Evolutionary conservation across 306 rosid species (phyloP), one percentile per base, ranked within the genome.

Genomic region (Hippophae gyantsensis): DNA sequence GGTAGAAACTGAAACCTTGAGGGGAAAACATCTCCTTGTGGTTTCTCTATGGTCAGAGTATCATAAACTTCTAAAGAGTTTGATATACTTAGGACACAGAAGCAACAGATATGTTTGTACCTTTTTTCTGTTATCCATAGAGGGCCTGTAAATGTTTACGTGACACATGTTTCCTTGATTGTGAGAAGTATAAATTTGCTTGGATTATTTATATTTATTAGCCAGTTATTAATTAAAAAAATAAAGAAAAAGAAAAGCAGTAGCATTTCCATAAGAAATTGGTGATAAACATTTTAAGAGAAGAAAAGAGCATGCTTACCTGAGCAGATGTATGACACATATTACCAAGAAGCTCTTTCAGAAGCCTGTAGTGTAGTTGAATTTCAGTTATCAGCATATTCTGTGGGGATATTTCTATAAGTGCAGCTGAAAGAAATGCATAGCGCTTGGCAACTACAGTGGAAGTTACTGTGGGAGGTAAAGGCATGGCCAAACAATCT

Each of bases 271-370:
- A 44, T 12, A 77, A 48, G 38, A 61, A 54, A 40, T 12, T 43
- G 53, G 64, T n/a, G 66, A 66, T 18, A 18, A 65, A 67, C 59
- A 63, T 56, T 23, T 57, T 52, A 60, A 6, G 52, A 48, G 64
- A 51, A 13, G 11, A 57, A 48, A 66, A 51, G 12, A n/a, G 52
- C 70, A 61, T 41, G 63, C 96, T 86, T 84, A 88, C 99, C 72
- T 92, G 99, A 71, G 97, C 93, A 26, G 99, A 92, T 54, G 97
- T 83, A 85, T 92, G 99, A 61, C 93, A 77, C 99, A 92, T 88
- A 69, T 82, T 82, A 68, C 77, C 84, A 67, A 88, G 86, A 71
- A 92, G 75, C 86, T 92, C 99, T 62, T 78, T 85, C 72, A 92
- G 67, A 77, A 92, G 94, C 62, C 76, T 78, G 58, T 65, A 68